Evolutionary conservation across 108 stramenopile genomes (phyloP), one percentile per base, ranked within the genome.

Genomic region (Cyclotella atomus): DNA sequence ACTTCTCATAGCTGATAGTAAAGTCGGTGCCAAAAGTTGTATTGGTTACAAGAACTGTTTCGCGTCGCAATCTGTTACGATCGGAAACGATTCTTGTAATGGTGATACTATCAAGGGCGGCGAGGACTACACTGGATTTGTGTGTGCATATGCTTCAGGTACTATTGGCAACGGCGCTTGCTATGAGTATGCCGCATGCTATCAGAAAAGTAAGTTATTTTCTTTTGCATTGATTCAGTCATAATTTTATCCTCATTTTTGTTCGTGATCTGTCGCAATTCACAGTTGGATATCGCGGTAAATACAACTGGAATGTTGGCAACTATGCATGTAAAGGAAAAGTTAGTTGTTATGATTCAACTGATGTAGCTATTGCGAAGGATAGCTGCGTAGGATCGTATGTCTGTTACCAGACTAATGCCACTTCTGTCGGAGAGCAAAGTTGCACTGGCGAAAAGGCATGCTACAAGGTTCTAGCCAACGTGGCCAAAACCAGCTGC

Each of bases 161-260:
- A 19, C 10, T 4, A 19, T 49, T 4, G 47, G 47, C 4, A 4
- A 12, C 4, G 47, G n/a, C n/a, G 9, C 47, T 9, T 49, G 47
- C n/a, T 49, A n/a, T 49, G 59, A 60, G 23, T 60, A 60, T 27
- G 59, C 35, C 17, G 17, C 34, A n/a, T 60, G 59, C 19, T 60
- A 60, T 38, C 59, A 60, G n/a, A 4, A 29, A 15, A 5, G 55
- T 56, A 56, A 29, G 55, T 29, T 7, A 56, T 56, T 5, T 19
- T 28, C 8, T 41, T 41, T 12, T 12, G 38, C 6, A 6, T 41
- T 12, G 38, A 19, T 49, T n/a, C 17, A 49, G 19, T n/a, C 10
- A 49, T 19, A 49, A n/a, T 49, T 49, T 19, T 49, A 17, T n/a
- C 19, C 14, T 49, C 47, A 49, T 49, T 49, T 19, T 15, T n/a